These are phyloP conservation scores for Wickerhamomyces chaumierensis DNA, from an alignment of 805 yeast species.

Conservation along the genomic window DNA sequence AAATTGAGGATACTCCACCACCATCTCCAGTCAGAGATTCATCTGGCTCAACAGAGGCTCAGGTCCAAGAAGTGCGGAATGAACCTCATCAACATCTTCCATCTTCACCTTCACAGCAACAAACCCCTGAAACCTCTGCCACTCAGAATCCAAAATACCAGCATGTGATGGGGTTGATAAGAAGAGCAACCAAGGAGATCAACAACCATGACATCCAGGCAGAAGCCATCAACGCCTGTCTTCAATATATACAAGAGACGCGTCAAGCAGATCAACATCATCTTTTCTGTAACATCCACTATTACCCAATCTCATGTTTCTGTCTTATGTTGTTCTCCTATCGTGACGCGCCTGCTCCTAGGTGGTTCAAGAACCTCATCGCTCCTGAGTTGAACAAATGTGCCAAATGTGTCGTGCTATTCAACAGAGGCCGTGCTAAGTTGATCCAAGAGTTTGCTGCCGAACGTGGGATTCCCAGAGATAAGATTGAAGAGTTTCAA, in stretches of 20 bases:
- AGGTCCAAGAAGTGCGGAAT: too few species aligned
- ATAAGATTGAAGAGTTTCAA: slow-evolving; percentile 13
- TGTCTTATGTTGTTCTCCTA: slow-evolving; percentile 52
- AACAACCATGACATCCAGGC: slow-evolving; percentile 24
- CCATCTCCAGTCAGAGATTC: not conserved
- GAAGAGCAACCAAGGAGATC: not conserved
- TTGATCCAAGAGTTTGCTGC: slow-evolving; percentile 41
- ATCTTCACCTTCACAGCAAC: not conserved
- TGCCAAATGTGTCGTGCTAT: slow-evolving; percentile 39
- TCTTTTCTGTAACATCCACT: slow-evolving; percentile 42
- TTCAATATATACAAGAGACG: slow-evolving; percentile 21
- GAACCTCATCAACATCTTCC: too few species aligned
- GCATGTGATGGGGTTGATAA: not conserved
- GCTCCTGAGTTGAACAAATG: slow-evolving; percentile 34
- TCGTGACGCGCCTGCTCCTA: slow-evolving; percentile 32
- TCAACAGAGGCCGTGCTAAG: slow-evolving; percentile 40
- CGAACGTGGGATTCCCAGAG: slow-evolving; percentile 29
- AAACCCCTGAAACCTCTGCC: not conserved
- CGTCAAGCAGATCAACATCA: slow-evolving; percentile 25
- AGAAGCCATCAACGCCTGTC: slow-evolving; percentile 27
- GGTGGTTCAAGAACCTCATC: slow-evolving; percentile 30
- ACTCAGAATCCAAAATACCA: not conserved
- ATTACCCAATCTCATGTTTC: slow-evolving; percentile 40
- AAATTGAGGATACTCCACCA: not conserved
- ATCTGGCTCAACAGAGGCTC: not conserved